phyloP scores from a whole-genome alignment of 2,329 filamentous ascomycete genomes.

The Hymenoscyphus albidus region DNA sequence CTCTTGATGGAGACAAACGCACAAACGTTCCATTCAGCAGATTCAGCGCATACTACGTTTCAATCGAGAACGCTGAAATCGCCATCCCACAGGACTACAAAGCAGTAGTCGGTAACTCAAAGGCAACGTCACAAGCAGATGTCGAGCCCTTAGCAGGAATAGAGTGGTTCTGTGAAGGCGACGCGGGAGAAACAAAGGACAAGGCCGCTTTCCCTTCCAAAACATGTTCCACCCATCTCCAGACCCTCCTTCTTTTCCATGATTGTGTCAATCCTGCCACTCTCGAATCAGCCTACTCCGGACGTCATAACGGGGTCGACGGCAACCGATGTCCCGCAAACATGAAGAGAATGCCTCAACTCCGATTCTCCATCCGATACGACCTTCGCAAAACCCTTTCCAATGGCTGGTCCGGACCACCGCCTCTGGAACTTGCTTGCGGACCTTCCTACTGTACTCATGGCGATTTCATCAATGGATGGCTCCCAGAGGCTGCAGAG shows the following conservation, averaged over 20 bases:
- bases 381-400: constrained; percentile 42
- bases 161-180: constrained; percentile 39
- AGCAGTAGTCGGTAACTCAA: constrained; percentile 41
- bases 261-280: constrained; percentile 40
- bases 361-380: constrained; percentile 46
- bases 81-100: constrained; percentile 43
- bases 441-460: constrained; percentile 39
- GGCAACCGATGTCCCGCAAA: constrained; percentile 40
- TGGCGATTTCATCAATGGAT: constrained; percentile 48
- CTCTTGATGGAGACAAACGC: constrained; percentile 33
- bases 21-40: constrained; percentile 36
- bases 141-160: constrained; percentile 33
- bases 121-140: constrained; percentile 35
- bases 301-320: constrained; percentile 4
- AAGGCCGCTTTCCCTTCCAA: constrained; percentile 33
- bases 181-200: constrained; percentile 26
- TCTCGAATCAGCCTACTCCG: constrained; percentile 35
- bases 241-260: constrained; percentile 44
- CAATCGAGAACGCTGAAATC: constrained; percentile 42
- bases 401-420: constrained; percentile 42
- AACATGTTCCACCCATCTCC: constrained; percentile 41
- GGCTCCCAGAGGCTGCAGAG: constrained; percentile 40
- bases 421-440: constrained; percentile 43
- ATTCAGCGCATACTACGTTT: constrained; percentile 46
- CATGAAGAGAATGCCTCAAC: constrained; percentile 45